Evolutionary conservation across 768 basidiomycete species (phyloP).

Genomic region (Pleurotus djamor): DNA sequence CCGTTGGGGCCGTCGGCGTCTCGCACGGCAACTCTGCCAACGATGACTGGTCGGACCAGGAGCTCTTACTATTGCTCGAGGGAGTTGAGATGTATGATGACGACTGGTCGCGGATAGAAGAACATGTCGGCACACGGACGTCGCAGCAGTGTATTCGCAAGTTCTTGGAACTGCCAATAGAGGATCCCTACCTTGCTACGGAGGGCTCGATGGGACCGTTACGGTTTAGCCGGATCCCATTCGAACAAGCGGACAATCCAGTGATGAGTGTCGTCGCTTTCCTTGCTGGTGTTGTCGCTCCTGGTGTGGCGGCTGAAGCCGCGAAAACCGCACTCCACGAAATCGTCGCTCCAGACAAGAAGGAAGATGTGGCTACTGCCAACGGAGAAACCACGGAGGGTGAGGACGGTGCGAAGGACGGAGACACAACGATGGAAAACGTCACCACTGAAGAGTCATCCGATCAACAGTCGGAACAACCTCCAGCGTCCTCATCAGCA

Average conservation of each 20-base stretch:
- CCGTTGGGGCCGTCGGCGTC: slow-evolving; percentile 36
- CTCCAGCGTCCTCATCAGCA: slow-evolving; percentile 20
- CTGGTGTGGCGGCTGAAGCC: slow-evolving; percentile 89
- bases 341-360: slow-evolving; percentile 60
- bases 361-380: slow-evolving; percentile 20
- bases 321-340: slow-evolving; percentile 89
- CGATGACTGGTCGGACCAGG: slow-evolving; percentile 90
- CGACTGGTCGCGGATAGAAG: slow-evolving; percentile 91
- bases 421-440: slow-evolving; percentile 44
- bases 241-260: slow-evolving; percentile 94
- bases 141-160: slow-evolving; percentile 95
- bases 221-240: slow-evolving; percentile 78
- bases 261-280: slow-evolving; percentile 99
- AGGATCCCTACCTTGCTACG: slow-evolving; percentile 85
- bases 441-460: slow-evolving; percentile 25
- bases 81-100: slow-evolving; percentile 98
- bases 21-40: slow-evolving; percentile 36
- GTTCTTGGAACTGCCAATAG: slow-evolving; percentile 95
- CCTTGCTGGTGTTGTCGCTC: slow-evolving; percentile 88
- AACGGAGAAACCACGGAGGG: background rate
- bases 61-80: slow-evolving; percentile 86
- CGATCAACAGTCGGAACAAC: slow-evolving; percentile 11
- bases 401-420: slow-evolving; percentile 20
- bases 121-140: slow-evolving; percentile 89
- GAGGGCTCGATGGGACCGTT: slow-evolving; percentile 78